Evolutionary conservation across 2,329 filamentous ascomycete genomes (phyloP).

Genomic region (Pseudogymnoascus sp.): DNA sequence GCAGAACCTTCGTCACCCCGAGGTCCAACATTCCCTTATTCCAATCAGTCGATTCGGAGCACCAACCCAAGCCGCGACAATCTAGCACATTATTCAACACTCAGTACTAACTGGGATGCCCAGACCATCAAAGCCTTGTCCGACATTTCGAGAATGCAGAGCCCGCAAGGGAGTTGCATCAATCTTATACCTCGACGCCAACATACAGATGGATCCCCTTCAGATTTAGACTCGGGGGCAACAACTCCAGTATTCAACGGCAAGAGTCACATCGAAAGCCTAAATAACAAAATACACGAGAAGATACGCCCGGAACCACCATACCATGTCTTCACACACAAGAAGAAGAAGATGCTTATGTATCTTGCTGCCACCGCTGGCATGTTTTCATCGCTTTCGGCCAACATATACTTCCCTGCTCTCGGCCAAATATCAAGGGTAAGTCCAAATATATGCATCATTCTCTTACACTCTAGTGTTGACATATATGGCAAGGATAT

Average conservation of each 20-base stretch:
- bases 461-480: background rate
- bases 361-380: constrained; percentile 44
- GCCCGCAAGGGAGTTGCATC: background rate
- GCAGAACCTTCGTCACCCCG: background rate
- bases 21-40: background rate
- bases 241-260: background rate
- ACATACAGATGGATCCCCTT: background rate
- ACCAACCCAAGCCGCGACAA: background rate
- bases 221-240: background rate
- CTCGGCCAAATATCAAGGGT: constrained; percentile 34
- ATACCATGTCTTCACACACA: constrained; percentile 33
- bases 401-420: constrained; percentile 46
- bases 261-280: constrained; percentile 8
- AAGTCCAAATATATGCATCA: constrained; percentile 11
- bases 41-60: background rate
- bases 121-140: background rate
- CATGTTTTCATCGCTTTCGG: constrained; percentile 46
- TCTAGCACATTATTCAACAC: background rate
- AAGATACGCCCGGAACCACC: constrained; percentile 20
- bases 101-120: background rate
- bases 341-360: constrained; percentile 41
- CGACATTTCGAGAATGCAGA: background rate
- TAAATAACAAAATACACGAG: constrained; percentile 9
- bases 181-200: background rate
- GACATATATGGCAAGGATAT: constrained; percentile 21